Base-by-base conservation (phyloP, 83 land plant species). In the Picea abies region DNA sequence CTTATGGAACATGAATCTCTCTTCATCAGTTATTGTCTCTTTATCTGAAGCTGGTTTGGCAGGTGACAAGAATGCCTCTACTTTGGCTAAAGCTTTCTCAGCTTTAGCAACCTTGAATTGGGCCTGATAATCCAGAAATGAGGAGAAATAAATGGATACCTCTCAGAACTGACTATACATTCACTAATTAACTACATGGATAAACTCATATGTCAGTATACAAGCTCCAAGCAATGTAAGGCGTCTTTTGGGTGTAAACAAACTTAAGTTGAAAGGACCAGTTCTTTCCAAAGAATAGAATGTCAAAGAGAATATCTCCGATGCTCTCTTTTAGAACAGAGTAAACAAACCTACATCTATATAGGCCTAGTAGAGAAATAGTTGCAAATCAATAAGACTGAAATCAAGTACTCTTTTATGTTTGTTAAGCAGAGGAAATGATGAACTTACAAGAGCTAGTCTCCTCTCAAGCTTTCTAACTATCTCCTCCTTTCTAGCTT, bases 1-100 rank as follows among this genome's bases (percentile, higher is more conserved):
- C 85, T 93, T 97, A 26, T 91, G 91, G 78, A 90, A 94, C 99
- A 97, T 97, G 82, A 89, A 94, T 81, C 94, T 87, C 82, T 97
- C 99, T 84, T 96, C 99, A 75, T 96, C 95, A 60, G 93, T 92
- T 71, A 97, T 89, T 63, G 89, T 92, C 81, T 97, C 94, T 39
- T 90, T 89, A 67, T 96, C 98, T 23, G 86, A 79, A 47, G 84
- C 78, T 68, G 82, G 82, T 62, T 92, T 87, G 19, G 89, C 77
- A 60, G 94, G 96, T 67, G 83, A 83, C 80, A 92, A 83, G 60
- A 71, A 89, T 26, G 71, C 87, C 39, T 94, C 99, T n/a, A 97
- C 92, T 82, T 96, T 96, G 63, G 88, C 87, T 63, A 96, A 79
- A 23, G 90, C 91, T 20, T 26, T 41, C 83, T 92, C 94, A 1